Conservation (phyloP, 1,139 yeast genomes). For the Geotrichum klebahnii region DNA sequence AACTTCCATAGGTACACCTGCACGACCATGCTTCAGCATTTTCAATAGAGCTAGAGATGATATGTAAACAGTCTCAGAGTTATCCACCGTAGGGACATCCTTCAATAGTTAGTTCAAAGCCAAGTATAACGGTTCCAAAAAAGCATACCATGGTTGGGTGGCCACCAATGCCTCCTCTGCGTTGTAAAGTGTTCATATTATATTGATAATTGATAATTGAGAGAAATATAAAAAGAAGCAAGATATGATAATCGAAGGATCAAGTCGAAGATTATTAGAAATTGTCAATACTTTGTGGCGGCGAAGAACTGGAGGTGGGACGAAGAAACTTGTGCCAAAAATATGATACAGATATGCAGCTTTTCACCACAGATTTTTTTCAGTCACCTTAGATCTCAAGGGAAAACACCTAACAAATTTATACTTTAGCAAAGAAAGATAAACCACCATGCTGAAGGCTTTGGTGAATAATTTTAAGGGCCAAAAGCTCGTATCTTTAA, state of each 20-base stretch:
- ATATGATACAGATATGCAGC: slow-evolving; percentile 8
- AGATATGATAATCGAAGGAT: background rate
- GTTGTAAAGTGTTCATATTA: slow-evolving; percentile 68
- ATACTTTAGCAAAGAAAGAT: background rate
- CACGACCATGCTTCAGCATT: slow-evolving; percentile 97
- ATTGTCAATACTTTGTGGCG: slow-evolving; percentile 7
- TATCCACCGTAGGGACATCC: slow-evolving; percentile 84
- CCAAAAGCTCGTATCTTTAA: background rate
- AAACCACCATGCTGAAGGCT: slow-evolving; percentile 11
- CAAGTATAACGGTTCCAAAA: slow-evolving; percentile 5
- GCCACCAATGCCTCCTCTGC: slow-evolving; percentile 41
- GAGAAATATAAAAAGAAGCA: background rate
- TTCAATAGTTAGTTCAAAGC: slow-evolving; percentile 28
- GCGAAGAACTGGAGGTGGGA: background rate
- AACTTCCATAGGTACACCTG: slow-evolving; percentile 99
- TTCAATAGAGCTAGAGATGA: slow-evolving; percentile 91
- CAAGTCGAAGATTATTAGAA: too few relatives aligned
- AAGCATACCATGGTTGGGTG: slow-evolving; percentile 28
- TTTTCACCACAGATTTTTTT: slow-evolving; percentile 1
- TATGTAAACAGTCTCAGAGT: slow-evolving; percentile 92
- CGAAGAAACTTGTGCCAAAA: background rate
- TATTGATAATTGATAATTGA: slow-evolving; percentile 1
- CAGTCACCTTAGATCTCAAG: background rate
- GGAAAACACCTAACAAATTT: background rate
- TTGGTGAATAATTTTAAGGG: background rate